Conservation (phyloP, 305 asterid genomes). For the Rubia tinctorum region DNA sequence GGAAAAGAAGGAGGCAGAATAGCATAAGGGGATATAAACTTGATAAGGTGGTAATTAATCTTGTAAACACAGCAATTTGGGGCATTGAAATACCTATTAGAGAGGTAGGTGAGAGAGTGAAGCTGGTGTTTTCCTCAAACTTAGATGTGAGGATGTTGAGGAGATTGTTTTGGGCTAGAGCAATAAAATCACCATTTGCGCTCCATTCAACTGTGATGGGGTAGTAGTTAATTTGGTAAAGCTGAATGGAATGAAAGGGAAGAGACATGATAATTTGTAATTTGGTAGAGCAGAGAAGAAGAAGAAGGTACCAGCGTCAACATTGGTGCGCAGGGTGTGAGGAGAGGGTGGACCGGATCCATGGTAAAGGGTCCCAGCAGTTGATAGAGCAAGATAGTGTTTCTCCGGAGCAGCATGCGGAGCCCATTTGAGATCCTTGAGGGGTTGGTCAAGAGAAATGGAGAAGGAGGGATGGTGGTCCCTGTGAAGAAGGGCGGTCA, state of each 20-base stretch:
- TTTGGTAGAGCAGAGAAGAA: not conserved
- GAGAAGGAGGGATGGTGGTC: slow-evolving; percentile 67
- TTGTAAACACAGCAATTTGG: not conserved
- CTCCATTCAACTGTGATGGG: slow-evolving; percentile 81
- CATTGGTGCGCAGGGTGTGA: slow-evolving; percentile 48
- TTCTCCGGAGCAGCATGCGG: slow-evolving; percentile 39
- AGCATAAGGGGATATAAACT: slow-evolving; percentile 16
- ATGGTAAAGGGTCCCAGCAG: slow-evolving; percentile 55
- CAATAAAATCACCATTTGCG: slow-evolving; percentile 57
- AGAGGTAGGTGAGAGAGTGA: slow-evolving; percentile 47
- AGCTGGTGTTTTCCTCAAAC: slow-evolving; percentile 54
- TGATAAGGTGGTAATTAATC: not conserved
- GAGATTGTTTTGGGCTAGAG: slow-evolving; percentile 59
- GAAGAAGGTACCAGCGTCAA: slow-evolving; percentile 67
- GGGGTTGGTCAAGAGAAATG: slow-evolving; percentile 52
- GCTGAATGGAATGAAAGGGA: not conserved
- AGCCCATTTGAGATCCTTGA: slow-evolving; percentile 75
- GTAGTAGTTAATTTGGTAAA: slow-evolving; percentile 19
- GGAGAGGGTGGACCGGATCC: slow-evolving; percentile 72
- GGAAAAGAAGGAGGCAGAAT: slow-evolving; percentile 18
- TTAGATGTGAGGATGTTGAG: slow-evolving; percentile 59
- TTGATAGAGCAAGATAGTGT: slow-evolving; percentile 57
- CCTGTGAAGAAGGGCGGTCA: slow-evolving; percentile 76
- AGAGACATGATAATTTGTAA: too few species aligned
- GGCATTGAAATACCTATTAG: slow-evolving; percentile 36